Base-by-base conservation (phyloP, 345 rosid genomes). In the Isatis tinctoria region DNA sequence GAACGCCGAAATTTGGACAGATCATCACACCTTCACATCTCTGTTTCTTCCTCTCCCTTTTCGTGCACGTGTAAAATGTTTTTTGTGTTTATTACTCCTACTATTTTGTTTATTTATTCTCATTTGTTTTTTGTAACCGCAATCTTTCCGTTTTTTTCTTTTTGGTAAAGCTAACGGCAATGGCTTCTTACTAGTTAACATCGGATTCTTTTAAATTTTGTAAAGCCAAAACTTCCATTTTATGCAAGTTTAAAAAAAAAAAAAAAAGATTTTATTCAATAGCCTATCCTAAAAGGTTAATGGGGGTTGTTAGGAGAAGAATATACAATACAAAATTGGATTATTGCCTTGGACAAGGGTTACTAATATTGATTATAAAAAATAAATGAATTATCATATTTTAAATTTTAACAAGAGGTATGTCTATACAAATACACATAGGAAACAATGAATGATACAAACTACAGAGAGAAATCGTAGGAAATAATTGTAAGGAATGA, bases 21-120 rank as follows among this genome's bases (percentile, higher is more conserved):
- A 22, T 22, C 24, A 70, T 30, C 44, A 59, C 36, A 70, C 10
- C 35, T 58, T 58, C 3, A 45, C 48, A 47, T 70, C 37, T 70
- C 16, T 58, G 30, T 43, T 33, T 69, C 24, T 22, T 5, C 24
- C 17, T 33, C 43, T 13, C n/a, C 5, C 24, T 60, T 5, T 26
- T 11, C 6, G 18, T 20, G 20, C 69, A 72, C 68, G 69, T 61
- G 52, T 72, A 36, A 37, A 61, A 72, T 49, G 75, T 3, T 37
- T 12, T 58, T 8, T 56, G 18, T 10, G 5, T 27, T n/a, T n/a
- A n/a, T n/a, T n/a, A n/a, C n/a, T n/a, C n/a, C n/a, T 2, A 36
- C 28, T 14, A 14, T 43, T 56, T 4, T 40, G 1, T 49, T 49
- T 5, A 24, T 51, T 26, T 52, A 11, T 56, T 30, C 4, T 26